A percentile compares a stretch with the other conserved stretches of the same genome.
These are phyloP conservation scores for Aspergillus persii DNA, from an alignment of 2,329 filamentous ascomycete genomes.

Conservation along the genomic window DNA sequence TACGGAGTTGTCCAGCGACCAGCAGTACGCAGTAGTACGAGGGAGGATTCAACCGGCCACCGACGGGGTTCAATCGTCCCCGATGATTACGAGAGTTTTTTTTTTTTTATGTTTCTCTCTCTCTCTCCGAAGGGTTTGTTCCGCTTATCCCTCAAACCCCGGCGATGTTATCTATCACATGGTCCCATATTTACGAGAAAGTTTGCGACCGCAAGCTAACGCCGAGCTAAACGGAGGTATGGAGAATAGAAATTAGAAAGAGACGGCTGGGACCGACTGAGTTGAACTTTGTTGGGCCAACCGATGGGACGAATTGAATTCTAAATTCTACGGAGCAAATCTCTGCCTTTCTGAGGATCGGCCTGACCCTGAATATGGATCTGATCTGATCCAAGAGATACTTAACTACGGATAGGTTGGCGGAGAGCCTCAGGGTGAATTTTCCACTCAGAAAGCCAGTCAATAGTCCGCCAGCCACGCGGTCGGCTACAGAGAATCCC, in stretches of 20 bases:
- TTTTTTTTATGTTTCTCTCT: background rate
- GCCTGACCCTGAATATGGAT: too few species aligned
- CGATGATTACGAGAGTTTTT: too few species aligned
- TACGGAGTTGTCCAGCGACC: too few species aligned
- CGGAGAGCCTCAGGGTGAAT: background rate
- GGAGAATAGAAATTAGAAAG: background rate
- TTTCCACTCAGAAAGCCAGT: background rate
- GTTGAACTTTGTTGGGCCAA: background rate
- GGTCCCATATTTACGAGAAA: background rate
- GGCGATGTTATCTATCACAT: background rate
- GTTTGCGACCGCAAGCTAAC: background rate
- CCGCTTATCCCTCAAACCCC: too few species aligned
- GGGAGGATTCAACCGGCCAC: background rate
- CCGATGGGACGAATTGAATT: background rate
- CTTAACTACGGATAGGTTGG: too few species aligned
- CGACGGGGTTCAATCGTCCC: too few species aligned
- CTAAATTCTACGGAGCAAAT: background rate
- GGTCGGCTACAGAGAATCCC: too few species aligned
- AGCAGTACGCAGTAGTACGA: too few species aligned
- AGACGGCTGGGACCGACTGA: background rate
- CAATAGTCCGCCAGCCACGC: too few species aligned
- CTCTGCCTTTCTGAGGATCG: background rate
- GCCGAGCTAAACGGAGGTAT: background rate
- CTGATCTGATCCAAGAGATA: too few species aligned
- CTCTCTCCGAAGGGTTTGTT: too few species aligned